Evolutionary conservation across 495 filamentous ascomycete species (phyloP).

Genomic region (Friedmanniomyces endolithicus): DNA sequence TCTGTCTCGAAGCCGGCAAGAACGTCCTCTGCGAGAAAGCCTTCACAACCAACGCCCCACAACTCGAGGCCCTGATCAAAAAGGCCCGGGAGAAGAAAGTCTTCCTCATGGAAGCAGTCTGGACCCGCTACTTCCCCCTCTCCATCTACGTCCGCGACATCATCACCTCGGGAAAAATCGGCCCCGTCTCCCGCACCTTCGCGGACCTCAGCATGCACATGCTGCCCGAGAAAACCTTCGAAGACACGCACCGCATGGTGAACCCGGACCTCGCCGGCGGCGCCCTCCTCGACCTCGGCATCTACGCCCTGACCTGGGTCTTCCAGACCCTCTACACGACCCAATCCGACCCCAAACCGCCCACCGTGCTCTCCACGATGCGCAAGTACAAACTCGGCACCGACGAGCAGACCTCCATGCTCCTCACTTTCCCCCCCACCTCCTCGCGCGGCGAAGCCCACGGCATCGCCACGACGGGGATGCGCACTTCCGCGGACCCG

Average conservation of each 20-base stretch:
- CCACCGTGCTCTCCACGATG: constrained; percentile 50
- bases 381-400: constrained; percentile 71
- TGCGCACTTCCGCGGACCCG: constrained; percentile 57
- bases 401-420: constrained; percentile 69
- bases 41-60: constrained; percentile 77
- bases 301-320: constrained; percentile 86
- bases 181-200: constrained; percentile 61
- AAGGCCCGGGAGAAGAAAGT: constrained; percentile 63
- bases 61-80: constrained; percentile 61
- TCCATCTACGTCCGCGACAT: constrained; percentile 62
- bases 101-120: constrained; percentile 91
- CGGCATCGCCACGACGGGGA: constrained; percentile 66
- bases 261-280: constrained; percentile 80
- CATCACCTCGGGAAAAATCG: constrained; percentile 56
- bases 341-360: constrained; percentile 41
- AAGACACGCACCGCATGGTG: constrained; percentile 61
- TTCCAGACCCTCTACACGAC: constrained; percentile 86
- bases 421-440: constrained; percentile 57
- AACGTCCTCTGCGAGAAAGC: constrained; percentile 88
- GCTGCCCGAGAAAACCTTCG: constrained; percentile 42
- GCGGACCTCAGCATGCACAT: constrained; percentile 53
- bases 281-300: constrained; percentile 70
- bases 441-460: constrained; percentile 34
- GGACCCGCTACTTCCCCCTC: constrained; percentile 85
- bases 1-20: constrained; percentile 72